Evolutionary conservation across 2,329 filamentous ascomycete genomes (phyloP).

Genomic region (Teratosphaeria nubilosa): DNA sequence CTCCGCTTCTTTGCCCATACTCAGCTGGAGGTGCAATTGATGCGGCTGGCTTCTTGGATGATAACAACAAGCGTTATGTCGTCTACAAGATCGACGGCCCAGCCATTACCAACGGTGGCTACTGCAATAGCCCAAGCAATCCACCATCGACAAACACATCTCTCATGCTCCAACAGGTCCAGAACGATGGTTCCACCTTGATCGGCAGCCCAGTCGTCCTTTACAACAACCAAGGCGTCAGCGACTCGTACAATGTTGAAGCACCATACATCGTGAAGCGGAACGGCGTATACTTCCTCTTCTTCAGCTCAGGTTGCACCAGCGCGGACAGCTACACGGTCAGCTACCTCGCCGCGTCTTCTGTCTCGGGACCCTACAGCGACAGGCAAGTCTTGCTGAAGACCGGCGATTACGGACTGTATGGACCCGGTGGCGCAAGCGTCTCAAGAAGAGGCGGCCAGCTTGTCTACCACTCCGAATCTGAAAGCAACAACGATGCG

Average conservation of each 20-base stretch:
- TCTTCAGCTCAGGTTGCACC: conserved; percentile 17
- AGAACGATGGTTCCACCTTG: conserved; percentile 33
- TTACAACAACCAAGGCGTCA: conserved; percentile 15
- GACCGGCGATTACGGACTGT: conserved; percentile 11
- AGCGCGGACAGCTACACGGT: conserved; percentile 13
- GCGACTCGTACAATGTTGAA: conserved; percentile 13
- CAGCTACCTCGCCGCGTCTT: conserved; percentile 12
- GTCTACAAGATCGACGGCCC: conserved; percentile 60
- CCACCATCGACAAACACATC: conserved; percentile 37
- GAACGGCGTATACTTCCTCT: conserved; percentile 14
- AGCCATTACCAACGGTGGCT: conserved; percentile 23
- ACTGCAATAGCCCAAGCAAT: conserved; percentile 31
- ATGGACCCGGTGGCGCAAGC: conserved; percentile 15
- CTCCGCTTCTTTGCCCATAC: conserved; percentile 13
- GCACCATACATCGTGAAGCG: conserved; percentile 12
- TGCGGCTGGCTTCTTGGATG: conserved; percentile 49
- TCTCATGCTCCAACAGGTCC: conserved; percentile 47
- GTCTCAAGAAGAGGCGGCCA: conserved; percentile 6
- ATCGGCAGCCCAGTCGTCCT: conserved; percentile 8
- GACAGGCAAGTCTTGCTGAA: conserved; percentile 12
- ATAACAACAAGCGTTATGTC: conserved; percentile 46
- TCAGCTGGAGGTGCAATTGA: conserved; percentile 43
- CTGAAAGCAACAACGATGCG: conserved; percentile 1
- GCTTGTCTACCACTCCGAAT: conserved; percentile 11
- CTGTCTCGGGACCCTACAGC: conserved; percentile 11